Evolutionary conservation across 2,329 filamentous ascomycete species (phyloP).

Genomic region (Fusarium dimerum): DNA sequence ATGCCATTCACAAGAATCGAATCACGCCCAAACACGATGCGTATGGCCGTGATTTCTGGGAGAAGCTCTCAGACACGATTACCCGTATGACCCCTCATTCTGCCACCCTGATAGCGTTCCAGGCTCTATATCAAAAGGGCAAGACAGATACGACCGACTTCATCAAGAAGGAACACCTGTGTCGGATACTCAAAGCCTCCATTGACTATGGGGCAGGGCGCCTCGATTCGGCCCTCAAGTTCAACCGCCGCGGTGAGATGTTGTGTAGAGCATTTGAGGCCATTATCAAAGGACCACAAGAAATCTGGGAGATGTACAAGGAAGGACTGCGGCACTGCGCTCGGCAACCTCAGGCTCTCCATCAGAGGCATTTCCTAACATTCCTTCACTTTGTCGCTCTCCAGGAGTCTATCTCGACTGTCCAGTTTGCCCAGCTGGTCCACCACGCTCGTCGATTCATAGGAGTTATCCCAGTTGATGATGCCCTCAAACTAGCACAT

Average conservation of each 20-base stretch:
- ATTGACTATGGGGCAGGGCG: not conserved
- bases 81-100: not conserved
- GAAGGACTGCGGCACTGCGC: not conserved
- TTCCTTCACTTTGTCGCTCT: not conserved
- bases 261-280: not conserved
- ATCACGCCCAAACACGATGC: constrained; percentile 1
- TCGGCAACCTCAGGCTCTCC: not conserved
- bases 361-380: not conserved
- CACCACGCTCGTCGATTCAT: not conserved
- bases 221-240: not conserved
- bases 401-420: not conserved
- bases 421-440: not conserved
- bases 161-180: not conserved
- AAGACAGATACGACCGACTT: not conserved
- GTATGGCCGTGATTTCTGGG: constrained; percentile 3
- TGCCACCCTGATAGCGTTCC: not conserved
- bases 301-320: not conserved
- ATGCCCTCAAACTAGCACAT: not conserved
- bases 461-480: not conserved
- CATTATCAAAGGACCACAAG: not conserved
- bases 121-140: not conserved
- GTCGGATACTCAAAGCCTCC: not conserved
- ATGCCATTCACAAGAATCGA: constrained; percentile 10
- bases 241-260: not conserved
- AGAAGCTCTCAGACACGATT: not conserved